A percentile compares a stretch with the other conserved stretches of the same genome.
phyloP scores from a whole-genome alignment of 768 basidiomycete genomes.

The Leccinum pellstonianum region DNA sequence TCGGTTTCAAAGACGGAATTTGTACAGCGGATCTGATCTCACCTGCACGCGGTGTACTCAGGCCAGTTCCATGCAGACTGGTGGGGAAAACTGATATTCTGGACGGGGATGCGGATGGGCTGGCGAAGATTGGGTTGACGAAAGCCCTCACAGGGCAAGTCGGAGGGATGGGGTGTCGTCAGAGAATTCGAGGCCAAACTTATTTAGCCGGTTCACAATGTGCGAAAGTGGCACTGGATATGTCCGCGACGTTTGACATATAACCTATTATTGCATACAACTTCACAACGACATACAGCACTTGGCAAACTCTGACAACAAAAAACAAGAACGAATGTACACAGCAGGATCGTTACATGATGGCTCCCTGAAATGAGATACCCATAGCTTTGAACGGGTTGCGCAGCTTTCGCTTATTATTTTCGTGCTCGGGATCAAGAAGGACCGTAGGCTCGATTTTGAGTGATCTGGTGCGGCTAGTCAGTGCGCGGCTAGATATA shows the following conservation, averaged over 20 bases:
- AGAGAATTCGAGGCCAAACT: slow-evolving; percentile 12
- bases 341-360: slow-evolving; percentile 19
- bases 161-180: slow-evolving; percentile 17
- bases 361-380: slow-evolving; percentile 14
- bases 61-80: slow-evolving; percentile 30
- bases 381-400: slow-evolving; percentile 13
- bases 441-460: slow-evolving; percentile 28
- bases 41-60: slow-evolving; percentile 26
- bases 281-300: not conserved
- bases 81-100: not conserved
- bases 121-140: slow-evolving; percentile 3
- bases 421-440: slow-evolving; percentile 14
- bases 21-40: slow-evolving; percentile 10
- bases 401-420: slow-evolving; percentile 1
- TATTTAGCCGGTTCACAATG: slow-evolving; percentile 24
- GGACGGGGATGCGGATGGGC: not conserved
- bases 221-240: slow-evolving; percentile 24
- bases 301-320: not conserved
- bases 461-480: slow-evolving; percentile 20
- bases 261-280: not conserved
- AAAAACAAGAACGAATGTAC: not conserved
- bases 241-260: not conserved
- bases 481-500: slow-evolving; percentile 3
- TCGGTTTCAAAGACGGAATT: slow-evolving; percentile 3
- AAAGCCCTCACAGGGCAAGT: not conserved